phyloP scores from a whole-genome alignment of 1,284 basidiomycete genomes.

The Tranzscheliella williamsii region DNA sequence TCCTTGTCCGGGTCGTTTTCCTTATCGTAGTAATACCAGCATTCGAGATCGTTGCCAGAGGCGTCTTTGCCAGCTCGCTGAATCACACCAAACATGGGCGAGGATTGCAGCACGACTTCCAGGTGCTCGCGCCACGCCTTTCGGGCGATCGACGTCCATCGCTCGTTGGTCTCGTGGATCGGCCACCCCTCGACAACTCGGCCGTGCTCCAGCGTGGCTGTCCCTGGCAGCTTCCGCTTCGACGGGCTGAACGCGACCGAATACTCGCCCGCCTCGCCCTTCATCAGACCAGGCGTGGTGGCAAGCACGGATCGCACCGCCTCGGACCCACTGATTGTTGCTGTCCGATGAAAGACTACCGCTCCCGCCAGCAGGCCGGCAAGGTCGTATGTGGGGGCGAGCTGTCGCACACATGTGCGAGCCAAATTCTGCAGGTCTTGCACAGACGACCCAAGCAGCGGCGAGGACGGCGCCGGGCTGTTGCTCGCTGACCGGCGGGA shows the following conservation, averaged over 20 bases:
- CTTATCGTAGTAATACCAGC: slow-evolving; percentile 60
- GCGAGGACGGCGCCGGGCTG: slow-evolving; percentile 25
- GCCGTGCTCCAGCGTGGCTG: slow-evolving; percentile 29
- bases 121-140: slow-evolving; percentile 58
- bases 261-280: slow-evolving; percentile 51
- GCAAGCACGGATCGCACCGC: slow-evolving; percentile 53
- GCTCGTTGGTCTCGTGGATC: slow-evolving; percentile 20
- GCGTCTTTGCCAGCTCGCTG: slow-evolving; percentile 57
- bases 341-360: slow-evolving; percentile 59
- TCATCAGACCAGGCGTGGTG: slow-evolving; percentile 52
- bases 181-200: slow-evolving; percentile 39
- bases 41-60: slow-evolving; percentile 55
- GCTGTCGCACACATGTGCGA: slow-evolving; percentile 32
- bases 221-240: slow-evolving; percentile 26
- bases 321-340: slow-evolving; percentile 56
- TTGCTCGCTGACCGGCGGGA: slow-evolving; percentile 35
- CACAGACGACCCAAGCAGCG: slow-evolving; percentile 18
- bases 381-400: slow-evolving; percentile 57
- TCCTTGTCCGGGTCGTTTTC: slow-evolving; percentile 55
- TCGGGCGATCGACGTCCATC: slow-evolving; percentile 39
- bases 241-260: slow-evolving; percentile 39
- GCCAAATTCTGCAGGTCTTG: slow-evolving; percentile 35
- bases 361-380: slow-evolving; percentile 56
- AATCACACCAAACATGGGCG: slow-evolving; percentile 57
- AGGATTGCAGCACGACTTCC: slow-evolving; percentile 45